Percentiles rank a stretch among this genome's conserved stretches.
phyloP scores from a whole-genome alignment of 2,329 filamentous ascomycete species.

The Plenodomus lindquistii region DNA sequence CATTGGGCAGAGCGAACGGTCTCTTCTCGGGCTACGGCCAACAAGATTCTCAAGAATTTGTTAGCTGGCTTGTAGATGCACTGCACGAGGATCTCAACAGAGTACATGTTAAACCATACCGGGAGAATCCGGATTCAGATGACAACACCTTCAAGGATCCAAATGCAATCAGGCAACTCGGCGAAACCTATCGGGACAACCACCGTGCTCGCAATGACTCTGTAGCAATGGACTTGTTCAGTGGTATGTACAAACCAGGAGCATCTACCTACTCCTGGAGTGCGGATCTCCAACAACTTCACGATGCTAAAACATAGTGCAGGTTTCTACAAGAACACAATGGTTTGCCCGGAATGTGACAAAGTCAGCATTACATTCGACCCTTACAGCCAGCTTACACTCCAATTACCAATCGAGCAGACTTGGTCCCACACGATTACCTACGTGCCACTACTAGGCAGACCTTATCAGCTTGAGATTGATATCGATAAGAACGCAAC shows the following conservation, averaged over 20 bases:
- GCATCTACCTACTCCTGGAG: neutral
- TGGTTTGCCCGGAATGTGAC: conserved; percentile 85
- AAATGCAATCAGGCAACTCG: conserved; percentile 79
- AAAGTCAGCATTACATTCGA: conserved; percentile 99
- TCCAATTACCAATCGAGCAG: conserved; percentile 86
- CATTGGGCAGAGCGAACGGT: conserved; percentile 78
- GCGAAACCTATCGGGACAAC: conserved; percentile 86
- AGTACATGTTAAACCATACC: conserved; percentile 93
- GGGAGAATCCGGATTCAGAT: conserved; percentile 95
- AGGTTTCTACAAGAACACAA: conserved; percentile 90
- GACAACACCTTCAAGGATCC: conserved; percentile 91
- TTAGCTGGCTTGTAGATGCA: conserved; percentile 92
- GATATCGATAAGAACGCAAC: conserved; percentile 79
- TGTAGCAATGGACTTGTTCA: conserved; percentile 92
- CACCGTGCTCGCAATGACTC: conserved; percentile 93
- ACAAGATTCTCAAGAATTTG: conserved; percentile 95
- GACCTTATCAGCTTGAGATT: conserved; percentile 71
- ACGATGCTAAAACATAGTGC: neutral
- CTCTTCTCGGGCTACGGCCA: conserved; percentile 94
- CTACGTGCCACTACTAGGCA: conserved; percentile 75
- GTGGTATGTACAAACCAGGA: conserved; percentile 55
- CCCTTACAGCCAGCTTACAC: conserved; percentile 90
- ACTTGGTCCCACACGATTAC: conserved; percentile 75
- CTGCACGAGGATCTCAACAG: conserved; percentile 94
- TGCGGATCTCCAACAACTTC: neutral